Conservation (phyloP, 129 eudicot species). For the Pseudognaphalium luteoalbum region DNA sequence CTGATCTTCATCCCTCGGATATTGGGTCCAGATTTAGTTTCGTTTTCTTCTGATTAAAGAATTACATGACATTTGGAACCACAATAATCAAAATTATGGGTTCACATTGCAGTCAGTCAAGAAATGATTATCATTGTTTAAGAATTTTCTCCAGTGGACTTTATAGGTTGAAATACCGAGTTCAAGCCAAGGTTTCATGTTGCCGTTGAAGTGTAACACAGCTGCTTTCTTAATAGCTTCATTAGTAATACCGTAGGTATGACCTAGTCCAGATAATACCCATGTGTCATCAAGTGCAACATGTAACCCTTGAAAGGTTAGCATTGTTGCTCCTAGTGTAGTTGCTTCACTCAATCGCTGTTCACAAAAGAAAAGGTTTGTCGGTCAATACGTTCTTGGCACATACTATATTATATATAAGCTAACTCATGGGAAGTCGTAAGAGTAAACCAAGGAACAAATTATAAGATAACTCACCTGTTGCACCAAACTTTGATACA, state of each 20-base stretch:
- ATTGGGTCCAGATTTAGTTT: neutral
- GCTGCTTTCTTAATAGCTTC: constrained; percentile 59
- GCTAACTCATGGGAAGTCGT: constrained; percentile 3
- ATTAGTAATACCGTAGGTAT: constrained; percentile 58
- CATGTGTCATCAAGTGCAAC: constrained; percentile 64
- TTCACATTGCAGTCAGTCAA: constrained; percentile 89
- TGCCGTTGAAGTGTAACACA: constrained; percentile 86
- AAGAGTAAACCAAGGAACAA: constrained; percentile 2
- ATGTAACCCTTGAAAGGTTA: constrained; percentile 67
- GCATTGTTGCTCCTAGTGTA: constrained; percentile 58
- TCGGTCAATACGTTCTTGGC: neutral
- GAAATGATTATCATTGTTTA: constrained; percentile 62
- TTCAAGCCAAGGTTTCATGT: constrained; percentile 99
- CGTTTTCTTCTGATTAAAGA: constrained; percentile 23
- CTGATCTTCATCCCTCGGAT: constrained; percentile 21
- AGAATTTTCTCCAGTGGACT: constrained; percentile 58
- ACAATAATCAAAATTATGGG: constrained; percentile 30
- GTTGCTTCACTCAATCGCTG: constrained; percentile 40
- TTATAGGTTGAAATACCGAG: constrained; percentile 73
- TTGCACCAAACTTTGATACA: constrained; percentile 50
- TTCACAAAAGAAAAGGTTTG: constrained; percentile 27
- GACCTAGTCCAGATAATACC: constrained; percentile 85
- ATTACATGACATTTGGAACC: constrained; percentile 2
- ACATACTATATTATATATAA: neutral
- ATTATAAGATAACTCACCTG: constrained; percentile 57